Base-by-base conservation (phyloP, 75 land plant genomes). In the Chamaecyparis obtusa region DNA sequence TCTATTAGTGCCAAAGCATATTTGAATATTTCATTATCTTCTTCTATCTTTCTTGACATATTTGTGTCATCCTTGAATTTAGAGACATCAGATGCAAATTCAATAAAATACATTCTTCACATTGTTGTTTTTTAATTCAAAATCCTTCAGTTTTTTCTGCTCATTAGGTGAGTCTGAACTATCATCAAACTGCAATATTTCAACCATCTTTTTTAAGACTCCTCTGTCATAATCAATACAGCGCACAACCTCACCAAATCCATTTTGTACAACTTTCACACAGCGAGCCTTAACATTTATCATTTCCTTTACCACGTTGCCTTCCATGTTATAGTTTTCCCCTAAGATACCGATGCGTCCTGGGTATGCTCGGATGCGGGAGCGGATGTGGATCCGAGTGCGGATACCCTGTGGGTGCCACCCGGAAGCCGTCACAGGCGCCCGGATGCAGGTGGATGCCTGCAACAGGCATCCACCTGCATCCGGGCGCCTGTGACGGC, bases 81-180 rank as follows among this genome's bases (percentile, higher is more conserved):
- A 0, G 85, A 15, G 55, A 91, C 90, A 36, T 92, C 92, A n/a
- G 89, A 86, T 86, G 91, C 95, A 16, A 90, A 87, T 39, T 87
- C 35, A 85, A 89, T 82, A 19, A 92, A 75, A 19, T 60, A 82
- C 72, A 57, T 30, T 1, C 82, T 86, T 1, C 87, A 30, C 76
- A 79, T 88, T 79, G 91, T 89, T 48, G 91, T 16, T 78, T 92
- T 89, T 67, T 41, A 30, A 85, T 78, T 91, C 90, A 9, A 94
- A 89, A 44, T 83, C 87, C 55, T 87, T 91, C 46, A 88, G 41
- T 87, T 91, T 92, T 67, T 90, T 92, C 77, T 88, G 87, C 8
- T 87, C 87, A 86, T 91, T 92, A 16, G 84, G 86, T 3, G 86
- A 41, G 41, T 41, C 41, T 41, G 2, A 41, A 41, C 41, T 41